A percentile compares a stretch with the other conserved stretches of the same genome.
Evolutionary conservation across 306 rosid genomes (phyloP).

Genomic region (Castanea sativa): DNA sequence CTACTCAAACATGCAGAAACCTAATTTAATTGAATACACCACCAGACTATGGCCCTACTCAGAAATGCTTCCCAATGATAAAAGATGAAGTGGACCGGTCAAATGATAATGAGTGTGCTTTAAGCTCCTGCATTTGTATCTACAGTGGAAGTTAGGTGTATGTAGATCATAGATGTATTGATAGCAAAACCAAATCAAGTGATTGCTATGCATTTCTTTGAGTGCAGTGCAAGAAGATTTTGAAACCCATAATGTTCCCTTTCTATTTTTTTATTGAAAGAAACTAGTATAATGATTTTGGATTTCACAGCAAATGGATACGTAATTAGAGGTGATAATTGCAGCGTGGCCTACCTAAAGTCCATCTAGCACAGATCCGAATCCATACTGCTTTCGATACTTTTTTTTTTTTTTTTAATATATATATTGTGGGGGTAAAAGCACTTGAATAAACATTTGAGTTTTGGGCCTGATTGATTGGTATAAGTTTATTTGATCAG

Average conservation of each 20-base stretch:
- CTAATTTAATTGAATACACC: too few relatives aligned
- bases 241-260: slow-evolving; percentile 14
- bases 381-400: not conserved
- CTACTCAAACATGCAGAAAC: too few relatives aligned
- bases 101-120: slow-evolving; percentile 17
- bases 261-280: not conserved
- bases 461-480: too few relatives aligned
- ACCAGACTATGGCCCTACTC: not conserved
- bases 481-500: too few relatives aligned
- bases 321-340: not conserved
- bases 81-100: slow-evolving; percentile 22
- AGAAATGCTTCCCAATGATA: slow-evolving; percentile 7
- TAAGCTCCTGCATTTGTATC: slow-evolving; percentile 20
- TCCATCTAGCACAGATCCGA: not conserved
- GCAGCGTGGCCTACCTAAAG: slow-evolving; percentile 7
- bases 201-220: slow-evolving; percentile 32
- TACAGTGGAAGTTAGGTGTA: slow-evolving; percentile 4
- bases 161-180: slow-evolving; percentile 21
- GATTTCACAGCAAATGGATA: slow-evolving; percentile 5
- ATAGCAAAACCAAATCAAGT: slow-evolving; percentile 14
- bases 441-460: too few relatives aligned
- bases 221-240: slow-evolving; percentile 51
- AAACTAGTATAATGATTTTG: slow-evolving; percentile 15
- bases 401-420: not conserved
- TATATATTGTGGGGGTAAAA: too few relatives aligned